Base-by-base conservation (phyloP, 305 asterid genomes). In the Plantago coronopus region DNA sequence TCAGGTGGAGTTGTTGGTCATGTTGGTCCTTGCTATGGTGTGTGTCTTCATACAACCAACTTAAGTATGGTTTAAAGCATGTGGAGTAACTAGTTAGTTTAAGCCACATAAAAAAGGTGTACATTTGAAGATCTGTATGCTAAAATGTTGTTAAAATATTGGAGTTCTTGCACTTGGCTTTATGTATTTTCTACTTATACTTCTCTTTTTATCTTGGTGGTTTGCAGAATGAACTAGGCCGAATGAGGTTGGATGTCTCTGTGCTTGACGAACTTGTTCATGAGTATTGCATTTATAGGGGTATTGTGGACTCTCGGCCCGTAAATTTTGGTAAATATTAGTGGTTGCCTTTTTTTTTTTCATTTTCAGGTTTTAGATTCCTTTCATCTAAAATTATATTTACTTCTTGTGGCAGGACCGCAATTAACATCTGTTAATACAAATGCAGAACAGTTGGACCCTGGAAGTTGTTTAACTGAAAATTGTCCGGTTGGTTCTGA, bases 221-320 rank as follows among this genome's bases (percentile, higher is more conserved):
- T 67, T 71, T 44, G 61, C 97, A 93, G 97, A 93, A 93, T 70
- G 99, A 93, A 71, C 72, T 93, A 58, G 82, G 97, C 79, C 89
- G 95, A 68, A 87, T 81, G 94, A 83, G 79, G 69, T 58, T 89
- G 74, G 83, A 93, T 68, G 70, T 66, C 29, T 74, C 91, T 17
- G 58, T 83, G 65, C 83, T 93, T 74, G 99, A 93, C 74, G 96
- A 87, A 73, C 95, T 93, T 76, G 87, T 93, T 68, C 93, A 59
- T 7, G 99, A 93, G 79, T 89, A 89, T 69, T 93, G 99, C 72
- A 69, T 93, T 68, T 93, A 89, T 67, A 78, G 96, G 83, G 97
- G 97, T 47, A 83, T 93, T 22, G 86, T 87, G 70, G 89, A 82
- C 79, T 71, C 82, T 57, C 69, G 62, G 68, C 65, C 69, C 29